Evolutionary conservation across 2,329 filamentous ascomycete species (phyloP), one percentile per base, ranked within the genome.

Genomic region (Monosporascus sp.): DNA sequence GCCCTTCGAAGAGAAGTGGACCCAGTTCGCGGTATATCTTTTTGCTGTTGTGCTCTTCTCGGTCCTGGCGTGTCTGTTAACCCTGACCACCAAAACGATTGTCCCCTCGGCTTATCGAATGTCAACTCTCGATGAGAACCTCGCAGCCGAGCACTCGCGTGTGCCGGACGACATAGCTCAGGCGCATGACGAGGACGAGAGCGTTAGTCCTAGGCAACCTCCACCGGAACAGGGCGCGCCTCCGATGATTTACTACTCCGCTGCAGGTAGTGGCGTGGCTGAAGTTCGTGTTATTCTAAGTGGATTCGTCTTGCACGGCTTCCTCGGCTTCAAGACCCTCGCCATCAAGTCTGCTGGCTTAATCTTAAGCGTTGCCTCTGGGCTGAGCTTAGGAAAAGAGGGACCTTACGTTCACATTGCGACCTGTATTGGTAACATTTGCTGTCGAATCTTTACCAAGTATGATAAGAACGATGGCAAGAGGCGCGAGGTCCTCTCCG

Each of bases 231-330:
- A 55, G 17, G 14, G 39, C 17, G 70, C 75, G 1, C 81, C 87
- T 2, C 88, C 90, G 1, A 95, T 95, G 87, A 81, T 93, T 5
- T 99, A 96, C 71, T 99, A 97, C 69, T 92, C 94, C 7, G 94
- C 93, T 54, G 93, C 93, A 43, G 94, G 94, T 48, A 96, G 91
- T 71, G 94, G 94, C 62, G 94, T 99, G 14, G 94, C 94, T 6
- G 94, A 99, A 73, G 93, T 97, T 52, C 92, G 94, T 59, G 94
- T 97, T 55, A 97, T 97, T 54, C 81, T 97, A n/a, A 97, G 91
- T 63, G 94, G 94, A 6, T 99, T 97, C 65, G 93, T 99, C 52
- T 76, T 99, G 52, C 94, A 97, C 75, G 93, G 94, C 1, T 97
- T 97, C 67, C 80, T 99, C 7, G 94, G 94, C 61, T 70, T 96